Conservation (phyloP, 2,329 filamentous ascomycete genomes). For the Nemania sp. region DNA sequence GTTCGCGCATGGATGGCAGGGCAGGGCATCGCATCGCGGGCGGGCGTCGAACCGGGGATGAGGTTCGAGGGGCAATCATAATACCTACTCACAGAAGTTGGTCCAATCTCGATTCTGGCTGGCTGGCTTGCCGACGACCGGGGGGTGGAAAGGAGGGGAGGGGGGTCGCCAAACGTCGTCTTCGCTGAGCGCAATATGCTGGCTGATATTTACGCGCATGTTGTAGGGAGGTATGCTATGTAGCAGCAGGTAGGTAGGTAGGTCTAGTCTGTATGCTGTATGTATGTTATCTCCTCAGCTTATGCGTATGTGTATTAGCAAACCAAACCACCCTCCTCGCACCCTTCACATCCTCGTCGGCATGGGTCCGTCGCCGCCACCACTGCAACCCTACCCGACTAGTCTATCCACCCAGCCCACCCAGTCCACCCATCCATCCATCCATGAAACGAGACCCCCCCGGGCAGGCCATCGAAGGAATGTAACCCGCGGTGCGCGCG, state of each 20-base stretch:
- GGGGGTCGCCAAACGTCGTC: constrained; percentile 20
- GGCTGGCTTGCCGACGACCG: constrained; percentile 29
- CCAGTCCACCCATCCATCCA: constrained; percentile 18
- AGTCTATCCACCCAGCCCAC: constrained; percentile 16
- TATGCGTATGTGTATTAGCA: constrained; percentile 26
- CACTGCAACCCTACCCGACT: constrained; percentile 32
- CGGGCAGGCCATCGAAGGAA: constrained; percentile 26
- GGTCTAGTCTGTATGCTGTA: no score
- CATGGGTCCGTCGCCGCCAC: constrained; percentile 37
- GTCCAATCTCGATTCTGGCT: constrained; percentile 31
- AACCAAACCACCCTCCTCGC: constrained; percentile 23
- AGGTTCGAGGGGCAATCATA: constrained; percentile 23
- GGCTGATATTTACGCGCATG: constrained; percentile 28
- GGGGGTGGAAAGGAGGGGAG: constrained; percentile 1
- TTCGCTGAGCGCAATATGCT: constrained; percentile 38
- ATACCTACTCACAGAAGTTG: constrained; percentile 5
- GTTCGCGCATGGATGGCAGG: constrained; percentile 8
- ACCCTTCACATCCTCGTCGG: constrained; percentile 20
- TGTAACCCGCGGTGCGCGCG: constrained; percentile 39
- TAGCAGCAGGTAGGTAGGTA: no score
- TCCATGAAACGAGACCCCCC: constrained; percentile 32
- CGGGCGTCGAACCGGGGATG: constrained; percentile 32
- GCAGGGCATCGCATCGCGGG: constrained; percentile 29
- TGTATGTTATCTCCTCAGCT: constrained; percentile 26
- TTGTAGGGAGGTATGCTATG: constrained; percentile 26